phyloP scores from a whole-genome alignment of 768 basidiomycete genomes.

The Russula vinacea region DNA sequence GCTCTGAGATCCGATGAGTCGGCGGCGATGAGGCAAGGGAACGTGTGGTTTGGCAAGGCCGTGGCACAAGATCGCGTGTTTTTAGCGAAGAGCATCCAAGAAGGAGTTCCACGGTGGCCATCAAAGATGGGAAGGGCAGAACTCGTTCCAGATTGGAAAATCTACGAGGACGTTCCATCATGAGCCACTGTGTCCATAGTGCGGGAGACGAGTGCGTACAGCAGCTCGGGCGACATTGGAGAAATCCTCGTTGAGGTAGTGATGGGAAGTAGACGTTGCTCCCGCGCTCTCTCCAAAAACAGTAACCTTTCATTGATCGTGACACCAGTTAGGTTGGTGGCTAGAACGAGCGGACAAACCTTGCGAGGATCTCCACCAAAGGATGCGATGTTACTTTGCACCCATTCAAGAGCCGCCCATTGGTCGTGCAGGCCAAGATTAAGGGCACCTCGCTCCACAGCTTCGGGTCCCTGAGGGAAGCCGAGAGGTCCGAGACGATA shows the following conservation, averaged over 20 bases:
- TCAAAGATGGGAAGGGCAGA: constrained; percentile 36
- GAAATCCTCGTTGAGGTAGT: constrained; percentile 35
- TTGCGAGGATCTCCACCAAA: constrained; percentile 37
- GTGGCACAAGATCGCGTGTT: constrained; percentile 39
- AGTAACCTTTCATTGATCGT: constrained; percentile 35
- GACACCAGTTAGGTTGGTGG: not conserved
- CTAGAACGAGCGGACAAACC: not conserved
- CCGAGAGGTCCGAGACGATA: constrained; percentile 53
- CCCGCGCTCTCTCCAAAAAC: constrained; percentile 44
- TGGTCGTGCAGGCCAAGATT: constrained; percentile 51
- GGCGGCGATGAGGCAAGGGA: constrained; percentile 36
- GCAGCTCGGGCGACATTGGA: constrained; percentile 31
- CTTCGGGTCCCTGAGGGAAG: constrained; percentile 45
- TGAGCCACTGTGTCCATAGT: too few relatives aligned
- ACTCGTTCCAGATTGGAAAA: constrained; percentile 44
- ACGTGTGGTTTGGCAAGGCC: constrained; percentile 35
- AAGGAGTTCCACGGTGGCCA: constrained; percentile 36
- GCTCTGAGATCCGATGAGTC: constrained; percentile 26
- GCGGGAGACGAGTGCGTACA: constrained; percentile 20
- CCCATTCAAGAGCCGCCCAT: constrained; percentile 35
- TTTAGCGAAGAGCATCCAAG: constrained; percentile 43
- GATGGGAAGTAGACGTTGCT: constrained; percentile 37
- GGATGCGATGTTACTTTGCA: constrained; percentile 34
- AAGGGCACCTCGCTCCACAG: constrained; percentile 38
- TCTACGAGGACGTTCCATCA: constrained; percentile 34